Base-by-base conservation (phyloP, 2,329 filamentous ascomycete genomes). In the Aurifilum marmelostoma region DNA sequence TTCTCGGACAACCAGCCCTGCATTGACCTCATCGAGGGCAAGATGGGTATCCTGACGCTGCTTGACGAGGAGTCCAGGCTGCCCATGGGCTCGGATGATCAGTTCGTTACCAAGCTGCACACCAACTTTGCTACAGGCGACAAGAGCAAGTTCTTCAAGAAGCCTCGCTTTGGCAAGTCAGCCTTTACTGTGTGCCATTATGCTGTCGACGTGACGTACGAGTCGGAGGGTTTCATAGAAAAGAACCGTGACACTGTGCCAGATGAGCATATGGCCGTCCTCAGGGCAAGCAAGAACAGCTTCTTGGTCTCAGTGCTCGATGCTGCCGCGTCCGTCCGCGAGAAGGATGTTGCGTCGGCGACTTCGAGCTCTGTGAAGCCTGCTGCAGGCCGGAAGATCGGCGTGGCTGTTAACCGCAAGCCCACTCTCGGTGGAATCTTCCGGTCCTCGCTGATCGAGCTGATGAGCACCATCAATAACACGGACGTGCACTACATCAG, bases 1-100 rank as follows among this genome's bases (percentile, higher is more conserved):
- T 99, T 99, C 80, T 97, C 95, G 7, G 96, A 99, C 81, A 99
- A 99, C 76, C 96, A 99, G 82, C 96, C 96, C 24, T 99, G 96
- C 83, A 99, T 99, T 75, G 96, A 99, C 79, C 83, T 99, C 66
- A 99, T 99, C 74, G 96, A 99, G 83, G 95, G 94, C 74, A 98
- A 97, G 80, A 88, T 99, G 74, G 96, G 96, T 80, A 92, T 99
- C 65, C 82, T 99, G 72, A 93, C 95, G 27, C 85, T 99, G 37
- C 84, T 99, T 52, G 96, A 99, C 75, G 97, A 99, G 83, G 96
- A 99, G 80, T 98, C 95, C 24, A 90, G 96, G 73, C 83, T 99
- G 70, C 96, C 96, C 16, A 98, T 98, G 93, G 96, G 96, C 63
- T 95, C 94, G 0, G 96, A 99, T 76, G 94, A 98, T 74, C 93